A percentile compares a stretch with the other conserved stretches of the same genome.
These are phyloP conservation scores for Mycena pura DNA, from an alignment of 768 basidiomycete species.

Conservation along the genomic window DNA sequence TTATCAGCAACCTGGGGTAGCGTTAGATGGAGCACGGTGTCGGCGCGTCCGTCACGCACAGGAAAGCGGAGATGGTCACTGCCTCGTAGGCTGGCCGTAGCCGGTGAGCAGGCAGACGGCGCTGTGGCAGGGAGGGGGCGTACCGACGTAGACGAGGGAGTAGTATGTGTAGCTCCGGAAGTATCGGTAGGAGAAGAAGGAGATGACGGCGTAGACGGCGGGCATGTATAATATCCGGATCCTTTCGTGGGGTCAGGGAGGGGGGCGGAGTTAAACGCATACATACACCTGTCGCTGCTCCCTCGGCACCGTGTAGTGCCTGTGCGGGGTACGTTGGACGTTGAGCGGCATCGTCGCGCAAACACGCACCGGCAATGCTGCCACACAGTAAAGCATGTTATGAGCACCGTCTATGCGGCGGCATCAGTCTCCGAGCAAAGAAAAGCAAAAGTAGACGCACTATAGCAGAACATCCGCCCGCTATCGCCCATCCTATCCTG, in stretches of 20 bases:
- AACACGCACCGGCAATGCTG: slow-evolving; percentile 6
- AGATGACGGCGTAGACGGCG: slow-evolving; percentile 78
- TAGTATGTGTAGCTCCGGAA: slow-evolving; percentile 75
- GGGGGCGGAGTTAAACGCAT: not conserved
- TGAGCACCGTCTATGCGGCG: slow-evolving; percentile 8
- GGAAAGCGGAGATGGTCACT: slow-evolving; percentile 84
- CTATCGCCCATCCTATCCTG: slow-evolving; percentile 76
- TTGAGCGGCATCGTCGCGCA: not conserved
- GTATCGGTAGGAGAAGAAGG: slow-evolving; percentile 87
- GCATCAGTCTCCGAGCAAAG: not conserved
- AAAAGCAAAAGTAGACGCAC: slow-evolving; percentile 40
- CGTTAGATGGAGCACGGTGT: not conserved
- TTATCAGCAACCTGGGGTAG: slow-evolving; percentile 67
- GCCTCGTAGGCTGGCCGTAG: slow-evolving; percentile 70
- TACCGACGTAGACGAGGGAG: slow-evolving; percentile 54
- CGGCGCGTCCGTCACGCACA: slow-evolving; percentile 54
- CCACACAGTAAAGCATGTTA: slow-evolving; percentile 18
- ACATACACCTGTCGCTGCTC: slow-evolving; percentile 85
- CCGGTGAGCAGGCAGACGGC: not conserved
- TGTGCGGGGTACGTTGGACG: slow-evolving; percentile 35
- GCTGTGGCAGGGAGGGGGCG: slow-evolving; percentile 7
- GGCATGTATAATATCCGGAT: slow-evolving; percentile 87
- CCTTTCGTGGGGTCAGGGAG: slow-evolving; percentile 41
- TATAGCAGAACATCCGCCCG: slow-evolving; percentile 63
- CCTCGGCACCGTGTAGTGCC: slow-evolving; percentile 71